Conservation (phyloP, 306 rosid species). For the Elaeagnus macrophylla region DNA sequence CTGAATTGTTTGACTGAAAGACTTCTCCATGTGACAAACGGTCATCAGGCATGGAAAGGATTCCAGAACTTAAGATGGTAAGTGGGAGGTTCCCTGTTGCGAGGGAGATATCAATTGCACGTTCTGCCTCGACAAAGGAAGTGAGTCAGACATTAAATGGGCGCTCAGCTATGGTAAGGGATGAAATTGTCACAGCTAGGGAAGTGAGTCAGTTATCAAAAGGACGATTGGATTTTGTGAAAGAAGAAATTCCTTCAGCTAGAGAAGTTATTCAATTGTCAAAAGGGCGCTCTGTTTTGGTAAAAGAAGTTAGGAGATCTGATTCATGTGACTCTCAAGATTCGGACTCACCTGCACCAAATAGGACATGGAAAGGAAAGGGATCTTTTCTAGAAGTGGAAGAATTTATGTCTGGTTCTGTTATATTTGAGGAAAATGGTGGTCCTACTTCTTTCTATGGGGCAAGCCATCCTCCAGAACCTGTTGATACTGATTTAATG, state of each 20-base stretch:
- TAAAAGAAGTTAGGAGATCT: slow-evolving; percentile 39
- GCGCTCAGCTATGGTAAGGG: slow-evolving; percentile 18
- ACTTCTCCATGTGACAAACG: slow-evolving; percentile 33
- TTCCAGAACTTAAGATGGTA: slow-evolving; percentile 52
- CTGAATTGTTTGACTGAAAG: slow-evolving; percentile 34
- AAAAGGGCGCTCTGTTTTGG: slow-evolving; percentile 41
- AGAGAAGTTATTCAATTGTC: slow-evolving; percentile 34
- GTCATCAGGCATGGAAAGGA: slow-evolving; percentile 60
- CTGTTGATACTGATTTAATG: slow-evolving; percentile 87
- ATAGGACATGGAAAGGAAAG: slow-evolving; percentile 49
- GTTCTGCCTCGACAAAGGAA: slow-evolving; percentile 25
- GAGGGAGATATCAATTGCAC: slow-evolving; percentile 34
- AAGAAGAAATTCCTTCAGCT: slow-evolving; percentile 21
- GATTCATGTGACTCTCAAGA: slow-evolving; percentile 35
- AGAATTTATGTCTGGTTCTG: slow-evolving; percentile 39
- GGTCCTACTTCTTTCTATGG: slow-evolving; percentile 75
- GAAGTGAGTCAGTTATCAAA: slow-evolving; percentile 41
- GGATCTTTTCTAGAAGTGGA: slow-evolving; percentile 45
- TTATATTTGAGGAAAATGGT: slow-evolving; percentile 44
- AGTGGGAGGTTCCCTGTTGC: slow-evolving; percentile 41
- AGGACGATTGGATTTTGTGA: slow-evolving; percentile 28
- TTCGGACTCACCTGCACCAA: slow-evolving; percentile 29
- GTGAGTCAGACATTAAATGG: slow-evolving; percentile 25
- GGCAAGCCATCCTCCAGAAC: slow-evolving; percentile 98
- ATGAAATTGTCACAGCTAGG: slow-evolving; percentile 21